These are phyloP conservation scores for Tillandsia leiboldiana DNA, from an alignment of 176 grass and related monocot species.

Conservation along the genomic window DNA sequence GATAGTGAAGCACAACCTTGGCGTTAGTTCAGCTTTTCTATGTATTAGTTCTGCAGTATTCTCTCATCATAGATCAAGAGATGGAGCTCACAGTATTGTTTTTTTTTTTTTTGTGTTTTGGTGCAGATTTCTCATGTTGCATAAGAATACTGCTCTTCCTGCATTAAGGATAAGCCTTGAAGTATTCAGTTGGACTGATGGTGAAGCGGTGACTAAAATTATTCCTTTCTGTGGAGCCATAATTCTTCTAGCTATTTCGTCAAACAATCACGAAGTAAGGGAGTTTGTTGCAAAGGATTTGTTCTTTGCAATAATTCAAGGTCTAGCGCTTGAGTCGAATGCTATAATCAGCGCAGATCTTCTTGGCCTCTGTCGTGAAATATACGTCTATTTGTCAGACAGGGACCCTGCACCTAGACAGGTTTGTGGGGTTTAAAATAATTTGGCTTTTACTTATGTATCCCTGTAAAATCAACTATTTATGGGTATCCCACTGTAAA, in stretches of 20 bases:
- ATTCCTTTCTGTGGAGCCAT: slow-evolving; percentile 70
- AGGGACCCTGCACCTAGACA: slow-evolving; percentile 67
- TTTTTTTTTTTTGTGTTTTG: slow-evolving; percentile 15
- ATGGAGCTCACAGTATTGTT: background rate
- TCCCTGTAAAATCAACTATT: too few species aligned
- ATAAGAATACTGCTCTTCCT: slow-evolving; percentile 43
- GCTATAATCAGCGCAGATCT: slow-evolving; percentile 69
- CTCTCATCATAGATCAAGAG: too few species aligned
- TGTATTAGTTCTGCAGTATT: too few species aligned
- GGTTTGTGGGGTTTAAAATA: slow-evolving; percentile 24
- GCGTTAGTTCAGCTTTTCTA: too few species aligned
- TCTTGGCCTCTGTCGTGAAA: slow-evolving; percentile 95
- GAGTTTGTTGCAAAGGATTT: slow-evolving; percentile 93
- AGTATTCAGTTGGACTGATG: slow-evolving; percentile 83
- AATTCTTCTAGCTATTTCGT: slow-evolving; percentile 66
- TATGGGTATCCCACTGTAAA: too few species aligned
- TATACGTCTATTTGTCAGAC: slow-evolving; percentile 89
- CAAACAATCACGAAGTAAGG: slow-evolving; percentile 61
- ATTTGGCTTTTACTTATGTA: too few species aligned
- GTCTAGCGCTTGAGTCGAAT: slow-evolving; percentile 76
- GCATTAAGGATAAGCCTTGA: slow-evolving; percentile 61
- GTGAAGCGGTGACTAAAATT: slow-evolving; percentile 71
- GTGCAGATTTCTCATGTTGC: slow-evolving; percentile 67
- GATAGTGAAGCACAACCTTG: too few species aligned
- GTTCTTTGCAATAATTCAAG: slow-evolving; percentile 76